These are phyloP conservation scores for Cryomyces minteri DNA, from an alignment of 495 filamentous ascomycete species.

Conservation along the genomic window DNA sequence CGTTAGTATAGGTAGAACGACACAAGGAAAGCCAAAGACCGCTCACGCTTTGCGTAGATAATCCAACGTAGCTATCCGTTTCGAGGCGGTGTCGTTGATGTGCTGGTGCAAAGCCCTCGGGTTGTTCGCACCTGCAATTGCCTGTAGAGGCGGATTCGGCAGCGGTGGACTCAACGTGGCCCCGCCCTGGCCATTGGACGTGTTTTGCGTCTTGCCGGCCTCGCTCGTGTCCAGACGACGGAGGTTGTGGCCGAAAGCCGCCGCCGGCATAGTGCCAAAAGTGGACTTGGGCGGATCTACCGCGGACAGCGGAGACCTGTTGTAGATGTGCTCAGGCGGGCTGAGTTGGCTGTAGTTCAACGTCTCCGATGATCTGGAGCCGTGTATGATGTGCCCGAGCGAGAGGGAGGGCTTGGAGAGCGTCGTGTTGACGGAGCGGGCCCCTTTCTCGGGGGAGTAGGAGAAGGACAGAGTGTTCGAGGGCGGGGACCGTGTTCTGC, in stretches of 20 bases:
- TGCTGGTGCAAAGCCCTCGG: constrained; percentile 58
- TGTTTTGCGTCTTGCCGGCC: constrained; percentile 4
- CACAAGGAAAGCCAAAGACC: neutral
- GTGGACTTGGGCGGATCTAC: constrained; percentile 11
- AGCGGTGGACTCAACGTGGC: constrained; percentile 4
- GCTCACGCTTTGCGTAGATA: constrained; percentile 83
- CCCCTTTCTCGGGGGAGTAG: constrained; percentile 10
- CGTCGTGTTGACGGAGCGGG: neutral
- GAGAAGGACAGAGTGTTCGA: constrained; percentile 10
- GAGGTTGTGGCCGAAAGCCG: constrained; percentile 8
- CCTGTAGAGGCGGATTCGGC: constrained; percentile 5
- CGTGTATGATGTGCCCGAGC: constrained; percentile 9
- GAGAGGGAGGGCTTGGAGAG: constrained; percentile 9
- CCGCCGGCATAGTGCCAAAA: constrained; percentile 12
- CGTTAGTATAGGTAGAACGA: neutral
- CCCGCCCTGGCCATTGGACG: neutral
- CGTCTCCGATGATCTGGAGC: constrained; percentile 11
- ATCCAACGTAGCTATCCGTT: constrained; percentile 89
- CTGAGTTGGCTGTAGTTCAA: constrained; percentile 4
- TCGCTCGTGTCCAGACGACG: no score
- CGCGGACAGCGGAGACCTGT: constrained; percentile 10
- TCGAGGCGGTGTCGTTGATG: constrained; percentile 75
- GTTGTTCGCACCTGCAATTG: constrained; percentile 34
- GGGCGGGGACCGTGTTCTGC: constrained; percentile 6
- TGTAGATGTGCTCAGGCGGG: constrained; percentile 4